Evolutionary conservation across 2,329 filamentous ascomycete species (phyloP), one percentile per base, ranked within the genome.

Genomic region (Hypoxylon sp.): DNA sequence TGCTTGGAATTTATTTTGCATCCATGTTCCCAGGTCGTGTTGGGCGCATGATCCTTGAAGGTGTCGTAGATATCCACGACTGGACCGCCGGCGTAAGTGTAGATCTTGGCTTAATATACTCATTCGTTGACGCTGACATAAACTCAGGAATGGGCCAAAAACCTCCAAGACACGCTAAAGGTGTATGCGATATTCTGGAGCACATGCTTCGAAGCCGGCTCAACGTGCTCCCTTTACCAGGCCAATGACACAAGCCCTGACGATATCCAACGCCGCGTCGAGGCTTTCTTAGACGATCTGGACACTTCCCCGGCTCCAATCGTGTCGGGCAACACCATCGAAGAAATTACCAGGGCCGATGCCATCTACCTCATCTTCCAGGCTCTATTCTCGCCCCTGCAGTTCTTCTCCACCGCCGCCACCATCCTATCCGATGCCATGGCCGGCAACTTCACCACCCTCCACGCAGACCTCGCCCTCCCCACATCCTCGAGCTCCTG

Each of bases 1-100:
- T 81, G 5, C 74, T 84, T 3, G 82, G 82, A 1, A 80, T 79
- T n/a, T 82, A 79, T 0, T 84, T 84, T 65, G 82, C 82, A 8
- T 78, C 79, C 3, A 77, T 84, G 75, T 83, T 79, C 61, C 83
- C 83, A 0, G 77, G 78, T 0, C 75, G 74, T 5, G 75, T 85
- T 8, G 82, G 79, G 0, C 79, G 83, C 13, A 74, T 86, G 58
- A 76, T 84, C 3, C 74, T 84, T 1, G 82, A 83, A 17, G 81
- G 78, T 0, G 78, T 84, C 2, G 73, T 69, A 14, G 76, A 84
- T 61, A 68, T 75, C 0, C 68, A 80, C 13, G 81, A 84, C 69
- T 83, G 82, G 59, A 69, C 47, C 70, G 71, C 5, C 35, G 73
- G 71, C 0, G 79, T 81, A 70, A 69, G 79, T 74, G 0, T 8